Conservation (phyloP, 176 grass and related monocot genomes). For the Avena sativa region DNA sequence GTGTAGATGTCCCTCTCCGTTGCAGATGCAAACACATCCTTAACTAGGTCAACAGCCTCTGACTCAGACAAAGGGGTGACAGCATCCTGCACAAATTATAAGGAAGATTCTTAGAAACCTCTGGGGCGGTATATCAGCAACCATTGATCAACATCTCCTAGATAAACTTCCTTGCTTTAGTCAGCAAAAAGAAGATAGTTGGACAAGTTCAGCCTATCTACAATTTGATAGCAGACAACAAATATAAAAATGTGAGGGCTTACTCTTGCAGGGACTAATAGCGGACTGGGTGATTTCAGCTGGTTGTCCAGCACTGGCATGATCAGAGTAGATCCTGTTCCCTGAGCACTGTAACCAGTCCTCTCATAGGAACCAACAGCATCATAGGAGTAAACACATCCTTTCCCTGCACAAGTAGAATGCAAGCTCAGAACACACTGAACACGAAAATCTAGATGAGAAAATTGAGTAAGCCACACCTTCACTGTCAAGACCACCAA, state of each 20-base stretch:
- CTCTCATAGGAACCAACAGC: conserved; percentile 96
- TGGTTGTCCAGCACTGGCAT: conserved; percentile 97
- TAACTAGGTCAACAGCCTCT: conserved; percentile 91
- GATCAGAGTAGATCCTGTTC: conserved; percentile 78
- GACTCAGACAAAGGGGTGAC: conserved; percentile 88
- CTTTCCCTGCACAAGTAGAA: conserved; percentile 66
- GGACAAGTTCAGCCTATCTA: neutral
- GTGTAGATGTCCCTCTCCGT: conserved; percentile 99
- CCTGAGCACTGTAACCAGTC: conserved; percentile 89
- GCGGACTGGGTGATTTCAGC: conserved; percentile 88
- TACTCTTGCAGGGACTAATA: conserved; percentile 84
- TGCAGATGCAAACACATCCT: conserved; percentile 98
- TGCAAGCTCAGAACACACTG: neutral
- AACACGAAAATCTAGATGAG: no score
- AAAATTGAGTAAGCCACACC: no score
- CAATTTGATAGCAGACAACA: neutral
- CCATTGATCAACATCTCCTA: neutral
- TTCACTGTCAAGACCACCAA: conserved; percentile 87
- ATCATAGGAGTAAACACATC: conserved; percentile 94
- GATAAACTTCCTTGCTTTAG: neutral
- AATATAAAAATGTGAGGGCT: conserved; percentile 16
- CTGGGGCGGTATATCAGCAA: neutral
- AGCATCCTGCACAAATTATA: conserved; percentile 67
- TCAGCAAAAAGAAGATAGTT: neutral
- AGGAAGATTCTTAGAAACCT: conserved; percentile 17